A percentile compares a stretch with the other conserved stretches of the same genome.
These are phyloP conservation scores for Penicillium tannophilum DNA, from an alignment of 495 filamentous ascomycete genomes.

Conservation along the genomic window DNA sequence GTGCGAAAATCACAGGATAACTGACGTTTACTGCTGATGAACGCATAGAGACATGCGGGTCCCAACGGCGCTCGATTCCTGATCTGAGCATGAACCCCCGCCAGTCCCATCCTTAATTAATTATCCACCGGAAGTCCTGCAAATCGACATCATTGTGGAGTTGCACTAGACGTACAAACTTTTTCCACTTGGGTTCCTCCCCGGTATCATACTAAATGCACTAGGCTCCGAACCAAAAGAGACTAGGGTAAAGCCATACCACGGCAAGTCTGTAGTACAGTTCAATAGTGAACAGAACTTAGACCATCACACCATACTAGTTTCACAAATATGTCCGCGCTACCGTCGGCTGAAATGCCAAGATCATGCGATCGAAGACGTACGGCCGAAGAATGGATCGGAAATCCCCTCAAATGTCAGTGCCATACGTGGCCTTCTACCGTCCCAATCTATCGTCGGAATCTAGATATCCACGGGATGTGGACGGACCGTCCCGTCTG, in stretches of 20 bases:
- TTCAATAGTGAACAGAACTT: neutral
- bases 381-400: neutral
- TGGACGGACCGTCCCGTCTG: slow-evolving; percentile 32
- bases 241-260: neutral
- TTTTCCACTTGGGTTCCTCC: neutral
- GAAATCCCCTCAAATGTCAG: no score
- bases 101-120: slow-evolving; percentile 2
- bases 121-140: neutral
- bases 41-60: neutral
- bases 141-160: slow-evolving; percentile 5
- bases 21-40: neutral
- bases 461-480: neutral
- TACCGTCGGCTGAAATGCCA: neutral
- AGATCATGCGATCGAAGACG: neutral
- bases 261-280: neutral
- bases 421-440: slow-evolving; percentile 1
- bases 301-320: neutral
- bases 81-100: slow-evolving; percentile 3
- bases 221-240: neutral
- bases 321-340: neutral
- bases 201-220: neutral
- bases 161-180: neutral
- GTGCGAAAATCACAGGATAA: neutral
- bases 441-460: neutral
- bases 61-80: neutral